Evolutionary conservation across 2,329 filamentous ascomycete genomes (phyloP), one percentile per base, ranked within the genome.

Genomic region (Fusarium decemcellulare): DNA sequence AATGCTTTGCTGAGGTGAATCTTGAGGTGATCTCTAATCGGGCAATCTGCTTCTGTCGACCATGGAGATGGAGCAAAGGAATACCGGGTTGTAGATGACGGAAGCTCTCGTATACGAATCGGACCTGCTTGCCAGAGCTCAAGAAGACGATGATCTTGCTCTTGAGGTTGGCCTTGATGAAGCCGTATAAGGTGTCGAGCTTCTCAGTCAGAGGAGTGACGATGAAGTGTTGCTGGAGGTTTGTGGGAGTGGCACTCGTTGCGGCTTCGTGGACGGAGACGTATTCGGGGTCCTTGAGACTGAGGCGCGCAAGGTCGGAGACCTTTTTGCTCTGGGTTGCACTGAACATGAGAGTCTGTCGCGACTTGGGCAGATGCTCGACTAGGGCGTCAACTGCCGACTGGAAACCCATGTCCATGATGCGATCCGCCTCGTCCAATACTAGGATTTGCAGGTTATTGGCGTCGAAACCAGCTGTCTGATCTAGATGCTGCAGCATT

Each of bases 371-470:
- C 2, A 99, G 85, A 77, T 98, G 97, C 66, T 97, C 94, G 30
- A 99, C 83, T 53, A 99, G 92, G 1, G 96, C 96, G 80, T 99
- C 96, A 5, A 99, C 91, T 1, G 93, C 93, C 6, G 87, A 85
- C 80, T 97, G 92, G 79, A 99, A 99, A 6, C 96, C 96, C 94
- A 98, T 96, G 76, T 99, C 96, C 87, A 99, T 90, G 76, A 98
- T 98, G 40, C 96, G 90, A 79, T 99, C 96, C 4, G 96, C 96
- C 80, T 99, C 96, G 75, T 99, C 96, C 60, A 99, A 85, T 0
- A 99, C 95, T 53, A 99, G 84, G 78, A 99, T 93, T 81, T 97
- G 93, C 68, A 99, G 80, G 77, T 97, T 96, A 78, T 96, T 92
- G 68, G 95, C 92, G 70, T 95, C 94, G 76, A 99, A 92, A 16